Percentiles rank a stretch among this genome's conserved stretches.
Conservation (phyloP, 106 monocot genomes). For the Acorus calamus region DNA sequence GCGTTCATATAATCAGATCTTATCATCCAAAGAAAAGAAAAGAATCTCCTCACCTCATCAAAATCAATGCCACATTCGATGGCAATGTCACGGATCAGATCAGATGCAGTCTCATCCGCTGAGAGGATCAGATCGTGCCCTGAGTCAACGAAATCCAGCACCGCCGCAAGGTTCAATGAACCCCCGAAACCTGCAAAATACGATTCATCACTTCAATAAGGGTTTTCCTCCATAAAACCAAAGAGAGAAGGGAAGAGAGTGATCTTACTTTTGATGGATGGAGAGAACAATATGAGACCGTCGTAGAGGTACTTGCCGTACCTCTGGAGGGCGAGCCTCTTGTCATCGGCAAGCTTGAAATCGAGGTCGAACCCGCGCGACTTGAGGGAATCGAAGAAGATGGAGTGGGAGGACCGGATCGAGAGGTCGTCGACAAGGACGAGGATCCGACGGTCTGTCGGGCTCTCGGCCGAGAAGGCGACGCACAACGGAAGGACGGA, state of each 20-base stretch:
- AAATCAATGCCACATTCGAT: slow-evolving; percentile 89
- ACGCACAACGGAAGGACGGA: slow-evolving; percentile 3
- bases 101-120: slow-evolving; percentile 60
- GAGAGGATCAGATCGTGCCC: slow-evolving; percentile 82
- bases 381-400: slow-evolving; percentile 63
- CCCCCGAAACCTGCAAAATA: slow-evolving; percentile 73
- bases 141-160: slow-evolving; percentile 83
- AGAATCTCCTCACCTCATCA: slow-evolving; percentile 55
- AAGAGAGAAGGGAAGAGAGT: background rate
- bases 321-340: slow-evolving; percentile 57
- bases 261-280: slow-evolving; percentile 48
- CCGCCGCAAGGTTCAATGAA: slow-evolving; percentile 48
- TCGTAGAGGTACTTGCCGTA: slow-evolving; percentile 82
- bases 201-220: background rate
- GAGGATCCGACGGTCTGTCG: slow-evolving; percentile 58
- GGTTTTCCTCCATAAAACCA: background rate
- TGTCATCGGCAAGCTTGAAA: slow-evolving; percentile 68
- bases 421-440: slow-evolving; percentile 95
- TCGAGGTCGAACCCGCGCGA: slow-evolving; percentile 77
- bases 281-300: slow-evolving; percentile 72
- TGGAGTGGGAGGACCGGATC: slow-evolving; percentile 76
- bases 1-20: slow-evolving; percentile 1
- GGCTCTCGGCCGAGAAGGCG: slow-evolving; percentile 36
- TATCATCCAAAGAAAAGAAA: slow-evolving; percentile 2
- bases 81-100: slow-evolving; percentile 74